Percentiles rank a stretch among this genome's conserved stretches.
Conservation (phyloP, 495 filamentous ascomycete genomes). For the Neurospora intermedia region DNA sequence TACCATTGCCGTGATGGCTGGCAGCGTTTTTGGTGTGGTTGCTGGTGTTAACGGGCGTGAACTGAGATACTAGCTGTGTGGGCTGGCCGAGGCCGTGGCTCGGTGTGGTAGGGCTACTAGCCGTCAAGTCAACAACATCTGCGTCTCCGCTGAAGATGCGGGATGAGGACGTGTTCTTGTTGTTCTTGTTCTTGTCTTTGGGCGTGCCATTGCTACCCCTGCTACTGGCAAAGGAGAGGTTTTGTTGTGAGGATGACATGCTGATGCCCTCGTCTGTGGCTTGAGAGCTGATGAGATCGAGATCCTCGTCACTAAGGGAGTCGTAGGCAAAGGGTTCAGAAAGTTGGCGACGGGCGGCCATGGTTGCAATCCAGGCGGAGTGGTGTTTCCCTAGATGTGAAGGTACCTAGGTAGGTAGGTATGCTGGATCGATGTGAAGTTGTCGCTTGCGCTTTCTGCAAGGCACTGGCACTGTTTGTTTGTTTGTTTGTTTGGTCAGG, state of each 20-base stretch:
- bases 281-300: conserved; percentile 24
- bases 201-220: conserved; percentile 6
- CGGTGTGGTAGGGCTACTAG: conserved; percentile 11
- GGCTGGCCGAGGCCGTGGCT: conserved; percentile 18
- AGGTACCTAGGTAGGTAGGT: neutral
- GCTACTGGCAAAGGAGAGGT: neutral
- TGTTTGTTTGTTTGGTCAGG: neutral
- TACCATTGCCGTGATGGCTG: neutral
- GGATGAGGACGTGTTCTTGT: too few species aligned
- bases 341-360: neutral
- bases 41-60: conserved; percentile 1
- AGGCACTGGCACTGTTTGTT: neutral
- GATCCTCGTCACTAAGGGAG: conserved; percentile 28
- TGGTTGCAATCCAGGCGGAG: neutral
- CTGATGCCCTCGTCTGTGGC: neutral
- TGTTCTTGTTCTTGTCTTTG: conserved; percentile 2
- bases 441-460: neutral
- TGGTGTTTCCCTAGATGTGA: neutral
- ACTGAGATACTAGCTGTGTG: conserved; percentile 15
- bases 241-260: neutral
- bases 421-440: neutral
- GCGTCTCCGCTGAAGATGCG: neutral
- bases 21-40: conserved; percentile 9
- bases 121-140: conserved; percentile 13
- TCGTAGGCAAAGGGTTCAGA: neutral